Base-by-base conservation (phyloP, 805 yeast genomes). In the Metschnikowia cubensis region DNA sequence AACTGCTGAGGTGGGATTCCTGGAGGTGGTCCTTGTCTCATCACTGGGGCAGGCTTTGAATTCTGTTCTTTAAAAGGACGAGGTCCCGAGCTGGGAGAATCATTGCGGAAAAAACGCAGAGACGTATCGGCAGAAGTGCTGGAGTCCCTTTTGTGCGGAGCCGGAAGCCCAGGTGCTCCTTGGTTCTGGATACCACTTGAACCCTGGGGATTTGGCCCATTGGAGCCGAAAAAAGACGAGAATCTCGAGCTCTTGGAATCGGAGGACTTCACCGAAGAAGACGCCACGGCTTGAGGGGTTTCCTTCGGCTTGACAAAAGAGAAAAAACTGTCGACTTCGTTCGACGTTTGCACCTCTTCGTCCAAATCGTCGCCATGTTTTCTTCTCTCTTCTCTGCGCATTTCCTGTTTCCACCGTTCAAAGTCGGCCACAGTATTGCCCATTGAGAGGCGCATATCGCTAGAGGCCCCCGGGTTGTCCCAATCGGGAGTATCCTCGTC, bases 391-490 rank as follows among this genome's bases (percentile, higher is more conserved):
- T 79, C 80, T 43, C 72, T 63, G 52, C 72, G 73, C 84, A 79
- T 77, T 52, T 70, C 71, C 44, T 74, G 63, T 61, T 80, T 79
- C 85, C 85, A 81, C 52, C 69, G 73, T 59, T 81, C 86, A 57
- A 81, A 81, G 53, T 81, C 85, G 48, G 77, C 76, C 3, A 78
- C 77, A 0, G 84, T 75, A 48, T 73, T 77, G 18, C 84, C 84
- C 67, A 64, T 75, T 59, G 59, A 70, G 63, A 53, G 50, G 10
- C 34, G 47, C 48, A 50, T 42, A n/a, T 53, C 59, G 44, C 55
- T 61, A 35, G 67, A 56, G 15, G 65, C 41, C 14, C 65, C 69
- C 3, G 65, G 63, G 11, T 66, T 54, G 45, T 68, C 73, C 76
- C 76, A 70, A 38, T 71, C 76, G 4, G 76, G 75, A n/a, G 58